These are phyloP conservation scores for Tuctoria greenei DNA, from an alignment of 176 grass and related monocot genomes.

Conservation along the genomic window DNA sequence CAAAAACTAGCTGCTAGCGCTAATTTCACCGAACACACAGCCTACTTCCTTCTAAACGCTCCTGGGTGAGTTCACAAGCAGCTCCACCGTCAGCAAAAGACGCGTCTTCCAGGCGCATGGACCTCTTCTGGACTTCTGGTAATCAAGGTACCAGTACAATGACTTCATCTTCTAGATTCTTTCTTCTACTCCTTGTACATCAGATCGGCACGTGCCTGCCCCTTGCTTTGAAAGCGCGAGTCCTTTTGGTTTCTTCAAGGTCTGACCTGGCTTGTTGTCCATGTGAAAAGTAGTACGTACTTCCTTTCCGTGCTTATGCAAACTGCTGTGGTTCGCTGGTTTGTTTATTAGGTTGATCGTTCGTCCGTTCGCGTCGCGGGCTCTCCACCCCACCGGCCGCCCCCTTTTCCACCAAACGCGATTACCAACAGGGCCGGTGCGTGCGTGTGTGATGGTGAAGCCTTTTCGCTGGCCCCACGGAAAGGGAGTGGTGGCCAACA, in stretches of 20 bases:
- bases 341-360: not conserved
- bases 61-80: no score
- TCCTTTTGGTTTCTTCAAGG: not conserved
- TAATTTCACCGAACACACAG: no score
- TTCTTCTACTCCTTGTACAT: no score
- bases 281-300: not conserved
- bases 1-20: no score
- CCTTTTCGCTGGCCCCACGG: not conserved
- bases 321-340: not conserved
- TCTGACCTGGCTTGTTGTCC: not conserved
- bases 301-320: constrained; percentile 40
- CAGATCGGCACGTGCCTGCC: not conserved
- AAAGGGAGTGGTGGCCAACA: constrained; percentile 26
- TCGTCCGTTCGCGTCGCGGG: constrained; percentile 28
- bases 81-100: no score
- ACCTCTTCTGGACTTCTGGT: no score
- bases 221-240: not conserved
- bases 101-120: no score
- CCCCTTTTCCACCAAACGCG: constrained; percentile 11
- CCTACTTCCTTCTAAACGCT: no score
- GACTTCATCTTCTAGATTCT: no score
- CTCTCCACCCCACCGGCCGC: not conserved
- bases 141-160: no score
- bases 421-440: not conserved
- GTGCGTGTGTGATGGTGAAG: constrained; percentile 10